Evolutionary conservation across 1,284 basidiomycete species (phyloP), one percentile per base, ranked within the genome.

Genomic region (Xanthoconium separans): DNA sequence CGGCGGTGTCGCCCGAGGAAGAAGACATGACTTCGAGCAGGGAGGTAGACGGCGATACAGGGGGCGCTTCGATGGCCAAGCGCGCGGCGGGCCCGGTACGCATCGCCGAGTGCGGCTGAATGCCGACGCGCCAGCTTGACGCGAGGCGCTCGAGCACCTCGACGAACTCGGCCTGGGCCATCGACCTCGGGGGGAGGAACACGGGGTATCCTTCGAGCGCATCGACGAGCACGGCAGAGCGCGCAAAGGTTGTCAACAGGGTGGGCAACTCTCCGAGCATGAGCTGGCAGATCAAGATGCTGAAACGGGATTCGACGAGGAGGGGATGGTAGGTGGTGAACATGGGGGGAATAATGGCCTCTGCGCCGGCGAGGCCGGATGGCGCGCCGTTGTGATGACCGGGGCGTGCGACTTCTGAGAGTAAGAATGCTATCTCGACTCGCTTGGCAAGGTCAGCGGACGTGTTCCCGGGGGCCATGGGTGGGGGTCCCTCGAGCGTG

Each of bases 301-400:
- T 87, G 73, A 87, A 93, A 65, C 89, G 85, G 7, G 89, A 84
- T 67, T 93, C 91, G 54, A 92, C 85, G 47, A 93, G 80, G 34
- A 93, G 77, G 9, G 91, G 91, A 61, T 93, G 91, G 65, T 93
- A 93, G 1, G 90, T 91, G 51, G 91, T 89, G 72, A 89, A 87
- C 63, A 80, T 77, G 27, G 82, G 68, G 1, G 80, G 77, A 7
- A 67, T 73, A 55, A 56, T 75, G 64, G 55, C 70, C 45, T 45
- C 74, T 64, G 43, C 65, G 55, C 57, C 58, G 9, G 58, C 31
- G 47, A 49, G 69, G 65, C 37, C 66, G 37, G 62, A 31, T n/a
- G 70, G 54, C 7, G 73, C 75, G 55, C 64, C 66, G 34, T 54
- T 67, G 56, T 79, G 81, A 60, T 72, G 78, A 33, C 85, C 84